Evolutionary conservation across 257 asterid genomes (phyloP).

Genomic region (Salvia miltiorrhiza): DNA sequence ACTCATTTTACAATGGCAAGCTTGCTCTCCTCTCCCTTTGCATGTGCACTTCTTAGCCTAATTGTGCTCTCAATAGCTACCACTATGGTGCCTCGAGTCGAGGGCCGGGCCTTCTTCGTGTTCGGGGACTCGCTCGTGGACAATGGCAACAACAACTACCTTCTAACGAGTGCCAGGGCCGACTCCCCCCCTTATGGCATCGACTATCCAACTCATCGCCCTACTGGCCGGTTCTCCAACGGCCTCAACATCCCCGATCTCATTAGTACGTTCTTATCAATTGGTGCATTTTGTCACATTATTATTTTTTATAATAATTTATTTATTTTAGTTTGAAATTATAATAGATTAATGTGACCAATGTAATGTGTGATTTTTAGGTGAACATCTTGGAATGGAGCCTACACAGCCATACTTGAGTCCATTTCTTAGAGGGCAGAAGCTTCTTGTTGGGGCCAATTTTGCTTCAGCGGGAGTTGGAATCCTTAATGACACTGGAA

Average conservation of each 20-base stretch:
- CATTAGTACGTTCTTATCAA: constrained; percentile 37
- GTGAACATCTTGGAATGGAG: constrained; percentile 61
- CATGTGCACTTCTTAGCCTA: constrained; percentile 27
- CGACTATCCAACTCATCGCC: constrained; percentile 67
- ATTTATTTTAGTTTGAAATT: not conserved
- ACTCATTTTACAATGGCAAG: constrained; percentile 31
- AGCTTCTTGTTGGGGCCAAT: constrained; percentile 78
- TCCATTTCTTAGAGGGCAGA: constrained; percentile 49
- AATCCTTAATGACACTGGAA: constrained; percentile 85
- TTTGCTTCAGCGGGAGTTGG: constrained; percentile 98
- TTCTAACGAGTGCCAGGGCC: constrained; percentile 71
- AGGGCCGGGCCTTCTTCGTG: constrained; percentile 74
- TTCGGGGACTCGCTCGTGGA: constrained; percentile 91
- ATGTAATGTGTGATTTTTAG: constrained; percentile 24
- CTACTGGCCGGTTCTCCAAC: constrained; percentile 90
- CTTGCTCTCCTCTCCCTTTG: constrained; percentile 21
- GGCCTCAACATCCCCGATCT: constrained; percentile 87
- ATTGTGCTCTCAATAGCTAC: constrained; percentile 30
- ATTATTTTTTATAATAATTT: no score
- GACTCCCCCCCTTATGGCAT: constrained; percentile 87
- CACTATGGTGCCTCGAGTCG: constrained; percentile 26
- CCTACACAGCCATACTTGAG: constrained; percentile 65
- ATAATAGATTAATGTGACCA: not conserved
- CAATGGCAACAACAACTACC: constrained; percentile 82
- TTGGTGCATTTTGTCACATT: not conserved